A percentile compares a stretch with the other conserved stretches of the same genome.
These are phyloP conservation scores for Stemphylium lycopersici DNA, from an alignment of 2,329 filamentous ascomycete species.

Conservation along the genomic window DNA sequence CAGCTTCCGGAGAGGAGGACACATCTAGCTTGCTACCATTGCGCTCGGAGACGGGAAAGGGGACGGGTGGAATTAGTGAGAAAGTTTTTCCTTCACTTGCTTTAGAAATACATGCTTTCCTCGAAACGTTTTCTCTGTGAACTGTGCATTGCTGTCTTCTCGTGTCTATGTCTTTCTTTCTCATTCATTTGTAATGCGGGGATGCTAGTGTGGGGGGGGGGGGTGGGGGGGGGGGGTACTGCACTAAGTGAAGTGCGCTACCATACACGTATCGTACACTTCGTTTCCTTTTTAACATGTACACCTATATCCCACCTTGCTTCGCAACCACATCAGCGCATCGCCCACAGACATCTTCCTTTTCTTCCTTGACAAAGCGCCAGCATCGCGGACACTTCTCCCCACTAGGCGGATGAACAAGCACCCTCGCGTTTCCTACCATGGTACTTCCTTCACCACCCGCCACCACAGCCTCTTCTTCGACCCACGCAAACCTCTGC, in stretches of 20 bases:
- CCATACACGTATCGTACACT: too few species aligned
- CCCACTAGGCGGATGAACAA: conserved; percentile 53
- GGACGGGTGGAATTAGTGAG: conserved; percentile 12
- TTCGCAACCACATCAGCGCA: conserved; percentile 69
- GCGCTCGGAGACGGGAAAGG: conserved; percentile 22
- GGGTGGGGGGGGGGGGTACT: too few species aligned
- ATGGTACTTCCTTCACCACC: not conserved
- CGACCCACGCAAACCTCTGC: conserved; percentile 18
- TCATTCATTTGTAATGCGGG: too few species aligned
- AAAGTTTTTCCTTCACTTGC: conserved; percentile 20
- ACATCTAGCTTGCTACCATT: conserved; percentile 36
- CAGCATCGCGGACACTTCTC: conserved; percentile 89
- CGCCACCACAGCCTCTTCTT: conserved; percentile 40
- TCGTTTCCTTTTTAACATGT: too few species aligned
- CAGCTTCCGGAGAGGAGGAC: conserved; percentile 36
- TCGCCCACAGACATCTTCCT: conserved; percentile 71
- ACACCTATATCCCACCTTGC: conserved; percentile 1
- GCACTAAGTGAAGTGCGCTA: too few species aligned
- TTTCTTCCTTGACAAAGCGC: conserved; percentile 75
- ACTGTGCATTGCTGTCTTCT: too few species aligned
- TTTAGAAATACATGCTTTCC: conserved; percentile 19
- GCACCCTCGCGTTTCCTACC: conserved; percentile 29
- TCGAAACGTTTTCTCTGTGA: not conserved
- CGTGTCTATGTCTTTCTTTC: too few species aligned
- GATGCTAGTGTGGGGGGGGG: too few species aligned